These are phyloP conservation scores for Pulicaria dysenterica DNA, from an alignment of 129 eudicot species.

Conservation along the genomic window DNA sequence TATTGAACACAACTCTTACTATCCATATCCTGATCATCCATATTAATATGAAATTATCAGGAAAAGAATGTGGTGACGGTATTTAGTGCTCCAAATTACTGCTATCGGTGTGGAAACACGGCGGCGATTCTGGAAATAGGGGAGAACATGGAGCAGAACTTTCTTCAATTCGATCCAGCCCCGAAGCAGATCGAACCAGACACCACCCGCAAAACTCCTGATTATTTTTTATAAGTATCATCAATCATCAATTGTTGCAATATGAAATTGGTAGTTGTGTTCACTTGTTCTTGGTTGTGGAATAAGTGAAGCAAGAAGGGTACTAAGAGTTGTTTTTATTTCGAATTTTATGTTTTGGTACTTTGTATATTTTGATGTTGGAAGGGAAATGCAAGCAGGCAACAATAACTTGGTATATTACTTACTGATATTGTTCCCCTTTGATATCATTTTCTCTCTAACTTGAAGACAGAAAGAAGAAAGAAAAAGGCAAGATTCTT, in stretches of 20 bases:
- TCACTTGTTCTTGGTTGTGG: constrained; percentile 21
- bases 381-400: constrained; percentile 23
- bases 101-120: constrained; percentile 93
- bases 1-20: too few species aligned
- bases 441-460: not conserved
- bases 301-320: constrained; percentile 25
- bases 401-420: constrained; percentile 26
- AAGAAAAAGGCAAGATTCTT: constrained; percentile 6
- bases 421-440: not conserved
- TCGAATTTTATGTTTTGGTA: constrained; percentile 12
- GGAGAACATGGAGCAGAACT: constrained; percentile 96
- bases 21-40: too few species aligned
- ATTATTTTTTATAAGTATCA: constrained; percentile 74
- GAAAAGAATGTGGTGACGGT: constrained; percentile 96
- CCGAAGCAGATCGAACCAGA: constrained; percentile 97
- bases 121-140: constrained; percentile 89
- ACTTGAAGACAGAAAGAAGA: not conserved
- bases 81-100: constrained; percentile 90
- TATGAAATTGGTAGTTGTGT: constrained; percentile 40
- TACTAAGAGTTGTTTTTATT: not conserved
- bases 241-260: constrained; percentile 17
- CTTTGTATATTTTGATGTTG: constrained; percentile 30
- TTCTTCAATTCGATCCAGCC: constrained; percentile 97
- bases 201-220: constrained; percentile 92
- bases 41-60: constrained; percentile 38